Evolutionary conservation across 768 basidiomycete species (phyloP).

Genomic region (Auriculariales sp.): DNA sequence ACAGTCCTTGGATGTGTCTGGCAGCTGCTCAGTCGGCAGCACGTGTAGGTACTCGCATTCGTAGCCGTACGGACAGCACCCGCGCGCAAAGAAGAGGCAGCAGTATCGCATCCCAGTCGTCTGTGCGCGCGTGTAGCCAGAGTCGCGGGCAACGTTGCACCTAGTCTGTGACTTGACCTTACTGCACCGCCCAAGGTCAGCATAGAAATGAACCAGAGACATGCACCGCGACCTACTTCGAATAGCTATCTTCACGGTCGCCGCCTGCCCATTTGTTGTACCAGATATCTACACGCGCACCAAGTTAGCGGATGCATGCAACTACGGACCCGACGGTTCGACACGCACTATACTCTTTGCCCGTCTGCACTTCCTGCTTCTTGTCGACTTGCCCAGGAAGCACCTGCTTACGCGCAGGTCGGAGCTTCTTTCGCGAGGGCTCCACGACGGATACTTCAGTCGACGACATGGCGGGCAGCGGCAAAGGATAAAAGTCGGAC

Average conservation of each 20-base stretch:
- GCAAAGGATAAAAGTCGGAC: too few species aligned
- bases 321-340: background rate
- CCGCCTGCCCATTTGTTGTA: constrained; percentile 99
- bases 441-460: too few species aligned
- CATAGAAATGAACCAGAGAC: too few species aligned
- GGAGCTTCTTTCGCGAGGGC: constrained; percentile 45
- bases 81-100: constrained; percentile 90
- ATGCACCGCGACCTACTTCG: constrained; percentile 73
- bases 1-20: constrained; percentile 90
- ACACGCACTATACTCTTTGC: constrained; percentile 90
- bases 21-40: constrained; percentile 64
- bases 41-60: constrained; percentile 94
- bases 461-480: too few species aligned
- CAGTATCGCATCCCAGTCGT: constrained; percentile 84
- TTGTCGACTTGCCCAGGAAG: constrained; percentile 82
- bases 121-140: constrained; percentile 89
- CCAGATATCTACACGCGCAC: constrained; percentile 76
- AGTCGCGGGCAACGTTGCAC: constrained; percentile 76
- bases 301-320: constrained; percentile 5
- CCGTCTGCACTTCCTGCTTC: constrained; percentile 76
- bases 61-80: constrained; percentile 96
- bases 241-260: constrained; percentile 91
- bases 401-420: constrained; percentile 90
- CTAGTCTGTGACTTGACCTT: constrained; percentile 91
- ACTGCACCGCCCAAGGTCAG: constrained; percentile 29